phyloP scores from a whole-genome alignment of 495 filamentous ascomycete genomes.

The Neurospora sp. region DNA sequence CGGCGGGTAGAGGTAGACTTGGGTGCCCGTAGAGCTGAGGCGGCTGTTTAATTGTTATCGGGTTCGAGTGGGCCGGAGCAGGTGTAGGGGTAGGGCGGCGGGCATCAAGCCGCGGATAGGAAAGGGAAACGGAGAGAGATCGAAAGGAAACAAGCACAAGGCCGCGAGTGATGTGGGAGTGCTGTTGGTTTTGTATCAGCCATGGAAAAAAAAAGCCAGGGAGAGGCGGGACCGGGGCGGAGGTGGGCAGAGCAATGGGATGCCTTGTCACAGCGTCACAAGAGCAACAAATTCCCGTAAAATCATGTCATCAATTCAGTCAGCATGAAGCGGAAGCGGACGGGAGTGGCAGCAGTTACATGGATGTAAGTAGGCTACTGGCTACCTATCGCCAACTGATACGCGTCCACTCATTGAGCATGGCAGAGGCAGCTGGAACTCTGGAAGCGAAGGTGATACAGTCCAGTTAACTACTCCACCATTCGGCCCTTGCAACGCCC shows the following conservation, averaged over 20 bases:
- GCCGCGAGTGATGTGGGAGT: neutral
- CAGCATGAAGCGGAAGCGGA: neutral
- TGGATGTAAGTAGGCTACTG: neutral
- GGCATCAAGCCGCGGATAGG: neutral
- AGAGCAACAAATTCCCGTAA: neutral
- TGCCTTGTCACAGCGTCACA: neutral
- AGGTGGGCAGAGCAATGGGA: neutral
- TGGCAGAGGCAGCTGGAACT: neutral
- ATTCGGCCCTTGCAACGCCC: neutral
- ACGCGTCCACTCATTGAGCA: neutral
- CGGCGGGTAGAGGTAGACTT: neutral
- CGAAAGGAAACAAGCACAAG: neutral
- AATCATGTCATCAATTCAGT: neutral
- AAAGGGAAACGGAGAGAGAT: neutral
- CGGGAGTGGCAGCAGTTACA: neutral
- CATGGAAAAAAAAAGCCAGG: neutral
- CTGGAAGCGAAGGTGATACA: neutral
- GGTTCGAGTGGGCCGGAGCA: neutral
- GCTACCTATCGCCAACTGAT: neutral
- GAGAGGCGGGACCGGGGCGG: neutral
- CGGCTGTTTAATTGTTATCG: neutral
- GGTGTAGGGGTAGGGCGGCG: neutral
- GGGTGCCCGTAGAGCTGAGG: neutral
- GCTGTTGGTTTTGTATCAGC: neutral
- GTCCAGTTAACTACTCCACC: neutral